Conservation (phyloP, 129 eudicot genomes). For the Glebionis coronaria region DNA sequence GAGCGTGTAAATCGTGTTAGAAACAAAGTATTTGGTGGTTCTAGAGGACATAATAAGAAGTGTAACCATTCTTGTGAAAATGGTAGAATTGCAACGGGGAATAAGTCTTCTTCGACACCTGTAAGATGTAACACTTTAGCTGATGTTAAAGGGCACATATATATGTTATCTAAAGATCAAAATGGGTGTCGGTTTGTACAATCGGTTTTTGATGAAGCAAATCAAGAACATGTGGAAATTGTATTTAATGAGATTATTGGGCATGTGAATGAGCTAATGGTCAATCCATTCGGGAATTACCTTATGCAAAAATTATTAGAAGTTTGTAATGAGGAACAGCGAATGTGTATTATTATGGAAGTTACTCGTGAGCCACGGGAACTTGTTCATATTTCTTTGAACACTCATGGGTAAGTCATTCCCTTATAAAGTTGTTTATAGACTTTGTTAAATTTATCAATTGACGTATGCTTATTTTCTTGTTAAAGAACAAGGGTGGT, state of each 20-base stretch:
- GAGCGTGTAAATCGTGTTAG: constrained; percentile 31
- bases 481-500: constrained; percentile 64
- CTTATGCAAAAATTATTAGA: constrained; percentile 67
- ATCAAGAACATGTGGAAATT: constrained; percentile 44
- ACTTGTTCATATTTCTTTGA: constrained; percentile 46
- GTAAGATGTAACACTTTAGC: constrained; percentile 33
- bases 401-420: constrained; percentile 61
- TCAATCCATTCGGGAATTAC: constrained; percentile 70
- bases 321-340: constrained; percentile 68
- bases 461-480: constrained; percentile 5
- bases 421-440: neutral
- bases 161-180: constrained; percentile 65
- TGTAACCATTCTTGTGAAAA: constrained; percentile 29
- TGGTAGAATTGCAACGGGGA: constrained; percentile 20
- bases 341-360: constrained; percentile 39
- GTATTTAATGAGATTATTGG: constrained; percentile 53
- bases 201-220: constrained; percentile 51
- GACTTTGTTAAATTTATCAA: neutral
- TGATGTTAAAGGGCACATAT: constrained; percentile 48
- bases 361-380: constrained; percentile 50
- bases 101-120: constrained; percentile 25
- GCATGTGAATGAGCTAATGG: constrained; percentile 59
- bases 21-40: constrained; percentile 19
- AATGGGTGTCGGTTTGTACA: constrained; percentile 71
- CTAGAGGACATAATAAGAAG: constrained; percentile 29